Evolutionary conservation across 2,329 filamentous ascomycete species (phyloP), one percentile per base, ranked within the genome.

Genomic region (Aspergillus proliferans): DNA sequence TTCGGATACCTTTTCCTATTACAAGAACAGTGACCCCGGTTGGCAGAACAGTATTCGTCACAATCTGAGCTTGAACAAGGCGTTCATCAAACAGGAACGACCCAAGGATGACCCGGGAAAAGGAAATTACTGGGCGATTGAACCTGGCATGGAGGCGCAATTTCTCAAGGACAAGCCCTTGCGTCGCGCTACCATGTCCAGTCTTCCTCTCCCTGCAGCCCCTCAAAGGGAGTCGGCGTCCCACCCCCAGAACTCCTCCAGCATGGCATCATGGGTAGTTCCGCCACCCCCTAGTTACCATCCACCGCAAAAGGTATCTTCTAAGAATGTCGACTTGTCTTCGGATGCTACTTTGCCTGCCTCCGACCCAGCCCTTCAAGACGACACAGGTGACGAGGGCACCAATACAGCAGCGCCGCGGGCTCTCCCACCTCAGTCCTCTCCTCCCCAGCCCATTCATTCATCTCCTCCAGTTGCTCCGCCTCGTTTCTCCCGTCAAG

Each of bases 21-120:
- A 97, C 74, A 85, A 82, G 58, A 81, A 83, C 40, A 81, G 85
- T 48, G 90, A 96, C 61, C 84, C 87, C 9, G 92, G 93, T 54
- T 98, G 93, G 93, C 92, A 97, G 71, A 98, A 98, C 71, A 97
- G 93, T 74, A 98, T 98, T 67, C 87, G 93, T 30, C 93, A 98
- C 71, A 98, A 98, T 60, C 82, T 98, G 30, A 96, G 91, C 64
- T 77, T 98, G 41, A 95, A 96, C 77, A 97, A 97, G 73, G 88
- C 88, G 43, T 97, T 97, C 64, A 84, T 91, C 66, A 97, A 97
- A 73, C 87, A 95, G 64, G 91, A 96, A 69, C 82, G 93, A 51
- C 90, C 91, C 49, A 97, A 97, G 76, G 91, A 96, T 65, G 93
- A 97, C 62, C 91, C 92, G 3, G 93, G 93, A 60, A 97, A 97